Evolutionary conservation across 495 filamentous ascomycete species (phyloP).

Genomic region (Aspergillus baeticus): DNA sequence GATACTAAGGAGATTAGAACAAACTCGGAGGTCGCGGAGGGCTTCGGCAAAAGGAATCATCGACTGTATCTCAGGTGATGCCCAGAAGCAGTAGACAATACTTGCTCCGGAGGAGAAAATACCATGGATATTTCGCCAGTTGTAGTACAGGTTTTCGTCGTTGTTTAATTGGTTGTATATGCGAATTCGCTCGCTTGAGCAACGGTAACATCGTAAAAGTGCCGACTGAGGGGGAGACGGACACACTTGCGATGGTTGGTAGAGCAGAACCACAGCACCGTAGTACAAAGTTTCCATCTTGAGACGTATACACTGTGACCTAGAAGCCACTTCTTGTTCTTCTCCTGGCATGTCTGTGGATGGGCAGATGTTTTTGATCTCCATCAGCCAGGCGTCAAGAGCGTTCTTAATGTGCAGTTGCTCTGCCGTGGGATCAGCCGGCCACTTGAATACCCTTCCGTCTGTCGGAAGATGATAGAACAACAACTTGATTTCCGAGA

Average conservation of each 20-base stretch:
- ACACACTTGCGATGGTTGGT: conserved; percentile 24
- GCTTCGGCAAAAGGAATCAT: conserved; percentile 19
- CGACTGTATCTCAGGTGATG: conserved; percentile 18
- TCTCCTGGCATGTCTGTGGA: no score
- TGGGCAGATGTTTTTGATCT: not conserved
- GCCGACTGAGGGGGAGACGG: conserved; percentile 19
- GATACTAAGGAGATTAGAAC: conserved; percentile 29
- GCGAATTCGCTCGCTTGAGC: conserved; percentile 18
- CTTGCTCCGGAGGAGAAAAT: conserved; percentile 27
- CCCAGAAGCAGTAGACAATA: conserved; percentile 27
- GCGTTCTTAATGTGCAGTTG: conserved; percentile 18
- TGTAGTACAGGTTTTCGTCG: conserved; percentile 20
- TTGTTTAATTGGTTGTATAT: conserved; percentile 21
- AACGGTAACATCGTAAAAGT: conserved; percentile 19
- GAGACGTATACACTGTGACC: conserved; percentile 13
- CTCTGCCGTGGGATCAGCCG: conserved; percentile 11
- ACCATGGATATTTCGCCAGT: conserved; percentile 27
- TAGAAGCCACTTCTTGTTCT: not conserved
- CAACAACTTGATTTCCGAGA: conserved; percentile 28
- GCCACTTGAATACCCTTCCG: conserved; percentile 16
- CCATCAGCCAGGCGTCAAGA: conserved; percentile 20
- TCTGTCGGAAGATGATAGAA: conserved; percentile 23
- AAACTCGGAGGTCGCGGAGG: conserved; percentile 24
- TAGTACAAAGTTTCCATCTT: conserved; percentile 21
- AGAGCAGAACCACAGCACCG: conserved; percentile 16